Evolutionary conservation across 2,329 filamentous ascomycete species (phyloP).

Genomic region (Penicillium digitatum): DNA sequence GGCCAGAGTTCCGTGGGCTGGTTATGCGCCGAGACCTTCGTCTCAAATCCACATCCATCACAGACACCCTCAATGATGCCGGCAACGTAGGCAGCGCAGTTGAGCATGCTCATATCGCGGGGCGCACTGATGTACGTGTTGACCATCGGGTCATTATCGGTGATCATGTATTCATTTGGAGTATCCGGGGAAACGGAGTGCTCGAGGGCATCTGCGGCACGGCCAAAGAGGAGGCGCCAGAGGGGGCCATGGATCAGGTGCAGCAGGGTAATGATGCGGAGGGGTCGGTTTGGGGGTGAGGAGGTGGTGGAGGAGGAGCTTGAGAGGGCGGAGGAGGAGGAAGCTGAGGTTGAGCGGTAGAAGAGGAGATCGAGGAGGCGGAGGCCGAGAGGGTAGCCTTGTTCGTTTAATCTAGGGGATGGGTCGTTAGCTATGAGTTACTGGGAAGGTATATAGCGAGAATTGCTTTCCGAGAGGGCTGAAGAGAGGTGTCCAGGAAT

Average conservation of each 20-base stretch:
- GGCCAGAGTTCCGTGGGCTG: slow-evolving; percentile 81
- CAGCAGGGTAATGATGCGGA: slow-evolving; percentile 83
- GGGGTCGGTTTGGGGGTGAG: slow-evolving; percentile 70
- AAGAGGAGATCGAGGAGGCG: slow-evolving; percentile 93
- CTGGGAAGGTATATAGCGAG: background rate
- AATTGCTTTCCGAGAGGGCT: background rate
- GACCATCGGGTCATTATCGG: slow-evolving; percentile 94
- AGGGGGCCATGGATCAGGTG: slow-evolving; percentile 92
- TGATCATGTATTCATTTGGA: slow-evolving; percentile 97
- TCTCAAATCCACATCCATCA: slow-evolving; percentile 85
- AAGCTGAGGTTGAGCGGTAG: slow-evolving; percentile 75
- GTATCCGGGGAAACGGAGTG: slow-evolving; percentile 77
- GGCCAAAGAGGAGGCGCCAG: slow-evolving; percentile 87
- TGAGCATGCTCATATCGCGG: slow-evolving; percentile 91
- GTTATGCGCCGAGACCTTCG: slow-evolving; percentile 84
- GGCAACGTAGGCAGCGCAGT: slow-evolving; percentile 92
- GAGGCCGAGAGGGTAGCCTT: slow-evolving; percentile 90
- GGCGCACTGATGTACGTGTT: slow-evolving; percentile 92
- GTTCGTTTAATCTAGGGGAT: slow-evolving; percentile 67
- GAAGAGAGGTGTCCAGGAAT: background rate
- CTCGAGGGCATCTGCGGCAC: slow-evolving; percentile 88
- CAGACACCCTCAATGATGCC: slow-evolving; percentile 94
- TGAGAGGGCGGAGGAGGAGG: slow-evolving; percentile 78
- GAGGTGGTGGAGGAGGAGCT: slow-evolving; percentile 70
- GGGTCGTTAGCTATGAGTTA: background rate